Percentiles rank a stretch among this genome's conserved stretches.
Evolutionary conservation across 2,329 filamentous ascomycete genomes (phyloP).

Genomic region (Paecilomyces fulvus): DNA sequence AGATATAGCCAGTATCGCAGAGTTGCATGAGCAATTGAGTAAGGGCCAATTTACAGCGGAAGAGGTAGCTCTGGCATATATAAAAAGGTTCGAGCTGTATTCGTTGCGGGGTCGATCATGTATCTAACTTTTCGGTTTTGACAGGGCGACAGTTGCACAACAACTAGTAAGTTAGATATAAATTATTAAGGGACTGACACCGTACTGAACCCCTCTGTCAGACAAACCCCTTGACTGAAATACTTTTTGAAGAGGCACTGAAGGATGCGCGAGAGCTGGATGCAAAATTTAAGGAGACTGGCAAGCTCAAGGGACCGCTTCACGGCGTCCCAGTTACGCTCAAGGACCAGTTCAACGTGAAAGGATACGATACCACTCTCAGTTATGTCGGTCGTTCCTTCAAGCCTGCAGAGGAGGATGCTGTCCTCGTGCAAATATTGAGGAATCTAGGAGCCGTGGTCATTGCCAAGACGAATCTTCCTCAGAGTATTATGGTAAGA

Average conservation of each 20-base stretch:
- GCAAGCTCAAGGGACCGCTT: conserved; percentile 40
- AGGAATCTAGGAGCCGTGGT: conserved; percentile 44
- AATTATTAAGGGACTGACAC: not conserved
- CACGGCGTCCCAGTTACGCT: conserved; percentile 49
- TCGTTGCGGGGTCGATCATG: conserved; percentile 9
- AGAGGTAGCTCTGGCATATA: conserved; percentile 21
- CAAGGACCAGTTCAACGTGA: conserved; percentile 57
- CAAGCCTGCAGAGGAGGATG: conserved; percentile 42
- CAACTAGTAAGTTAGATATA: conserved; percentile 12
- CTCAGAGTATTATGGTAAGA: conserved; percentile 45
- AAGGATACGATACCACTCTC: conserved; percentile 49
- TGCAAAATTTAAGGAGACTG: conserved; percentile 16
- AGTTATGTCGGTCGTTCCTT: conserved; percentile 49
- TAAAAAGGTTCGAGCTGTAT: conserved; percentile 20
- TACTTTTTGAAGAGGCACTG: conserved; percentile 27
- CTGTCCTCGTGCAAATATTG: conserved; percentile 43
- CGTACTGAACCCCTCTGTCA: conserved; percentile 5
- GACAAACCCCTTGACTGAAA: conserved; percentile 31
- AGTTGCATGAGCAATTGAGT: conserved; percentile 13
- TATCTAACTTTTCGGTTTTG: not conserved
- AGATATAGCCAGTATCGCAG: conserved; percentile 19
- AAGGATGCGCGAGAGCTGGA: conserved; percentile 23
- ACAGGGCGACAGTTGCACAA: conserved; percentile 17
- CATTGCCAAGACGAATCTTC: conserved; percentile 45
- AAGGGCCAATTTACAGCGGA: conserved; percentile 19